Base-by-base conservation (phyloP, 2,329 filamentous ascomycete species). In the Pestalotiopsis sp. region DNA sequence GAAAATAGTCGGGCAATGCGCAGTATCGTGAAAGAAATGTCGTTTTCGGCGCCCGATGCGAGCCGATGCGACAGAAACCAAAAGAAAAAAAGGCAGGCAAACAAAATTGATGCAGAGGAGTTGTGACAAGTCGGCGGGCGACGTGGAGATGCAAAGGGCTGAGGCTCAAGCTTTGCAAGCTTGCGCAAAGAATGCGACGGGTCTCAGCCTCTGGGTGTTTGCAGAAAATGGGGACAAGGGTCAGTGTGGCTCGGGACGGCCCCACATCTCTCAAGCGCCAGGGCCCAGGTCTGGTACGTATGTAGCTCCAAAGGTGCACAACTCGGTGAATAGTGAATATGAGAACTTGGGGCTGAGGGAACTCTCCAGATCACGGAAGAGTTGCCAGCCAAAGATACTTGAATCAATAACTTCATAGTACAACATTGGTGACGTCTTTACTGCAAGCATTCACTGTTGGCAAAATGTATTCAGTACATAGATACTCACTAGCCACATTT, bases 211-310 rank as follows among this genome's bases (percentile, higher is more conserved):
- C 57, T 62, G 20, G 17, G 59, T 39, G 59, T 62, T 62, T 62
- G 27, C 59, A 62, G 59, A 62, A 62, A 62, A 62, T 62, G 31
- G 59, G 14, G 31, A 62, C 59, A 62, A 62, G 59, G 59, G 59
- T 62, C n/a, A n/a, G 45, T n/a, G 45, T 52, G 45, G 45, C 45
- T 52, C 45, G 17, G 45, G 45, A n/a, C 31, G 31, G 31, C 31
- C 20, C 45, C 45, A 52, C 45, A 52, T 2, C 45, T 52, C 45
- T 23, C 45, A n/a, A 23, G 17, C 31, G 7, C 31, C 31, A 36
- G 31, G 7, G 31, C 6, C 6, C 7, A 2, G 31, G 31, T 9
- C 2, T 9, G 31, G 31, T 36, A 36, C 31, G 31, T 36, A 36
- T 5, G 27, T 31, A 31, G 31, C 7, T 36, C 7, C 31, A 9